Percentiles rank a stretch among this genome's conserved stretches.
These are phyloP conservation scores for Cucumis sativus DNA, from an alignment of 306 rosid species.

Conservation along the genomic window Cucumber_9930_V3 NC_026656.2:20481501-20482000, in stretches of 20 bases:
- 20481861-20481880: conserved; percentile 65
- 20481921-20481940: conserved; percentile 43
- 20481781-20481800: conserved; percentile 37
- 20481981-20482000: not conserved
- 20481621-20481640: conserved; percentile 22
- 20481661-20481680: conserved; percentile 9
- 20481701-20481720: conserved; percentile 21
- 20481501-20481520: not conserved
- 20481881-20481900: conserved; percentile 23
- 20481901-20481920: conserved; percentile 40
- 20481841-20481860: conserved; percentile 46
- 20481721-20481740: conserved; percentile 24
- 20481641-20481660: conserved; percentile 5
- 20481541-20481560: conserved; percentile 80
- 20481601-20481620: conserved; percentile 16
- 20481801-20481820: conserved; percentile 8
- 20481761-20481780: conserved; percentile 12
- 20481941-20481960: conserved; percentile 73
- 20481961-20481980: conserved; percentile 29
- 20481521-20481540: not conserved
- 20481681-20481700: conserved; percentile 10
- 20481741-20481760: conserved; percentile 10
- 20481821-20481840: conserved; percentile 44
- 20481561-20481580: conserved; percentile 49
- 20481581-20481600: conserved; percentile 23